Percentiles rank a stretch among this genome's conserved stretches.
Conservation (phyloP, 2,329 filamentous ascomycete species). For the Monosporascus sp. region DNA sequence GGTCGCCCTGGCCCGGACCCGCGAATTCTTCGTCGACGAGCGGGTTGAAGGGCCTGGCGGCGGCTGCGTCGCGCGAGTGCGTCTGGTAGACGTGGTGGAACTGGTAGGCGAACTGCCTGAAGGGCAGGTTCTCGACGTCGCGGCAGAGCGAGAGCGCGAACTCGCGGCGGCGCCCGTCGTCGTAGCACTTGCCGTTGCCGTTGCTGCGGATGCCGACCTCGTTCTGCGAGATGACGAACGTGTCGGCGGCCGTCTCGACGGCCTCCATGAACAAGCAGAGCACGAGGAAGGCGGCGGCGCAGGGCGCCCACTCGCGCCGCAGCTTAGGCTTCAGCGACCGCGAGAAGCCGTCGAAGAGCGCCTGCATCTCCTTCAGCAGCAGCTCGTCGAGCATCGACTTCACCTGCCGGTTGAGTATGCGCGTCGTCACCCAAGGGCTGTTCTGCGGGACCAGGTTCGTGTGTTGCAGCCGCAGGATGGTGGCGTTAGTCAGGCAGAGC, state of each 20-base stretch:
- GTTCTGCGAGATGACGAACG: slow-evolving; percentile 46
- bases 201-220: slow-evolving; percentile 39
- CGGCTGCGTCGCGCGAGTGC: slow-evolving; percentile 42
- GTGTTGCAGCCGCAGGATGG: slow-evolving; percentile 35
- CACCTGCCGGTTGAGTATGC: slow-evolving; percentile 51
- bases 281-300: slow-evolving; percentile 50
- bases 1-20: slow-evolving; percentile 32
- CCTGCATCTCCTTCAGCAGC: slow-evolving; percentile 45
- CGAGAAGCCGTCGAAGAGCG: slow-evolving; percentile 48
- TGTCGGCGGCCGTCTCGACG: slow-evolving; percentile 48
- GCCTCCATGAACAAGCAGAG: slow-evolving; percentile 56
- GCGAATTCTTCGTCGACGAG: slow-evolving; percentile 40
- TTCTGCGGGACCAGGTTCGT: slow-evolving; percentile 40
- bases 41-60: slow-evolving; percentile 49
- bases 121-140: slow-evolving; percentile 54
- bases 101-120: slow-evolving; percentile 55
- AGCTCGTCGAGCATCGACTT: slow-evolving; percentile 53
- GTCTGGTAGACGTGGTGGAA: slow-evolving; percentile 58
- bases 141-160: slow-evolving; percentile 42
- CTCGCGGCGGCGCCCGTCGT: slow-evolving; percentile 30
- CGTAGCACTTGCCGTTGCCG: neutral
- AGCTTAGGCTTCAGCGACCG: slow-evolving; percentile 50
- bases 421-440: slow-evolving; percentile 42
- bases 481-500: slow-evolving; percentile 43
- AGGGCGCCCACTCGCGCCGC: slow-evolving; percentile 50